phyloP scores from a whole-genome alignment of 1,139 yeast genomes.

The Saccharomycopsis crataegensis region DNA sequence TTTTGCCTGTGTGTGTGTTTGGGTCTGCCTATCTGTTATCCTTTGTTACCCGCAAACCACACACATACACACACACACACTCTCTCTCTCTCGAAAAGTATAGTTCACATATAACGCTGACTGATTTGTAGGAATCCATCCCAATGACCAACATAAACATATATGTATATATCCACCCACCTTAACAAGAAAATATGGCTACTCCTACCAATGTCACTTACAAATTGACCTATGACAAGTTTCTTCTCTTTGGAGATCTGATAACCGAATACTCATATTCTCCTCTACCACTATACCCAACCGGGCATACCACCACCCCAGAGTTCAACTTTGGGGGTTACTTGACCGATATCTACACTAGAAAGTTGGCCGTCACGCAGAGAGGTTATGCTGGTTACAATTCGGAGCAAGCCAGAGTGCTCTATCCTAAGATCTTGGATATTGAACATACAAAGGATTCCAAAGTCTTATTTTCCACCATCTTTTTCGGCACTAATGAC shows the following conservation, averaged over 20 bases:
- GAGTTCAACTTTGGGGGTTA: conserved; percentile 48
- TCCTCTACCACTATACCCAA: conserved; percentile 21
- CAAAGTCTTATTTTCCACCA: conserved; percentile 38
- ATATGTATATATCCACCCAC: too few species aligned
- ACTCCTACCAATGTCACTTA: neutral
- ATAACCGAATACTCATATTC: conserved; percentile 49
- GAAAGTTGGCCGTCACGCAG: conserved; percentile 48
- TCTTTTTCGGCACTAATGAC: conserved; percentile 78
- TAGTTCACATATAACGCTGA: too few species aligned
- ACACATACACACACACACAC: too few species aligned
- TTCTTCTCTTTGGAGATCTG: conserved; percentile 63
- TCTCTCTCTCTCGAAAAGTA: too few species aligned
- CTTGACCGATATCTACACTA: conserved; percentile 38
- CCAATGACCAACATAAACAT: too few species aligned
- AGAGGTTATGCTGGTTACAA: conserved; percentile 63
- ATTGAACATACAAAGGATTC: conserved; percentile 32
- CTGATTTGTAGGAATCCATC: too few species aligned
- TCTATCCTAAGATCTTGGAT: conserved; percentile 42
- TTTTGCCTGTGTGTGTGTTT: too few species aligned
- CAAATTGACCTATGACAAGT: conserved; percentile 34
- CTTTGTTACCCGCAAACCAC: too few species aligned
- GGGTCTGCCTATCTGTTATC: too few species aligned
- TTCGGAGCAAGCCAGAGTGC: conserved; percentile 40
- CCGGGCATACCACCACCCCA: conserved; percentile 16
- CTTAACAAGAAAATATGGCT: too few species aligned